phyloP scores from a whole-genome alignment of 1,284 basidiomycete species.

The Heliocybe sulcata region DNA sequence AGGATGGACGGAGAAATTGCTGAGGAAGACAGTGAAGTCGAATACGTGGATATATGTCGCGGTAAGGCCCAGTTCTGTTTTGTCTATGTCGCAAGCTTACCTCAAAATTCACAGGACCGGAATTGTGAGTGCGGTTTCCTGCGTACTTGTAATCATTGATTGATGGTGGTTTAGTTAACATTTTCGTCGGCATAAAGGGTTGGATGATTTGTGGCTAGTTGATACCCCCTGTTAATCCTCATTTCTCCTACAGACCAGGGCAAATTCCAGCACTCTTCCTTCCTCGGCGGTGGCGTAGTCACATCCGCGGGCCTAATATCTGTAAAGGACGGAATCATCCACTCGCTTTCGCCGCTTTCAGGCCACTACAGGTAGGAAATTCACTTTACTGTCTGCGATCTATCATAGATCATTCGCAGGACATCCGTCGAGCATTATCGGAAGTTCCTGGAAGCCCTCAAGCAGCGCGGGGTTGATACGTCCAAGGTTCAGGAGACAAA shows the following conservation, averaged over 20 bases:
- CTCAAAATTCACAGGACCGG: constrained; percentile 28
- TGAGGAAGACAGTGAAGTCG: constrained; percentile 52
- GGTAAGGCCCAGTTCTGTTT: constrained; percentile 25
- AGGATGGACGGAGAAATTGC: constrained; percentile 49
- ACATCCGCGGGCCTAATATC: constrained; percentile 64
- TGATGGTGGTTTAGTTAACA: constrained; percentile 36
- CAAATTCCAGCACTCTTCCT: constrained; percentile 66
- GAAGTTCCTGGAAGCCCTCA: constrained; percentile 49
- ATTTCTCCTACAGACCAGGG: constrained; percentile 33
- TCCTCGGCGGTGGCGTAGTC: constrained; percentile 50
- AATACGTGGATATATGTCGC: constrained; percentile 70
- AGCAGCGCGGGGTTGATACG: constrained; percentile 55
- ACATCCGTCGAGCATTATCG: constrained; percentile 61
- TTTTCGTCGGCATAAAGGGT: constrained; percentile 70
- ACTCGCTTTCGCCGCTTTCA: constrained; percentile 58
- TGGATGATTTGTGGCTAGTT: constrained; percentile 1
- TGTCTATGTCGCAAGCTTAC: background rate
- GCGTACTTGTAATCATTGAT: constrained; percentile 1
- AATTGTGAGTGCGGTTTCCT: constrained; percentile 28
- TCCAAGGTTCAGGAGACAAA: constrained; percentile 53
- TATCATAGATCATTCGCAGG: constrained; percentile 24
- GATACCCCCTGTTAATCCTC: too few species aligned
- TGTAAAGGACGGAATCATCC: constrained; percentile 58
- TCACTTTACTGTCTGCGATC: background rate
- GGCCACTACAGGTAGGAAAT: constrained; percentile 53